Evolutionary conservation across 1,139 yeast species (phyloP), one percentile per base, ranked within the genome.

Genomic region (Suhomyces chickasaworum): DNA sequence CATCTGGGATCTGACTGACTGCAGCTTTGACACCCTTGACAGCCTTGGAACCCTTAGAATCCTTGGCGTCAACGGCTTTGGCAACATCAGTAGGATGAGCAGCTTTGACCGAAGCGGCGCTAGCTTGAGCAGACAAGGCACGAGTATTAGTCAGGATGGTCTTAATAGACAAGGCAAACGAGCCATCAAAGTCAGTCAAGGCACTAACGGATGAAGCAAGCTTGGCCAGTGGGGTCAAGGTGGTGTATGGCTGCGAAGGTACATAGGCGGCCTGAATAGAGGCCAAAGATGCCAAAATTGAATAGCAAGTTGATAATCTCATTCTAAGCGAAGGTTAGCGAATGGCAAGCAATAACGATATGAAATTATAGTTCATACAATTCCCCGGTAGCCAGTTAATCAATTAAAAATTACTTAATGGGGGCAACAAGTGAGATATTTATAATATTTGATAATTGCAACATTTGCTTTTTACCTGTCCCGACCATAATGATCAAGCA

Each of bases 111-210:
- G 45, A 33, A 22, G 42, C 36, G 30, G 44, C 39, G 17, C 47
- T 29, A 10, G 48, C 34, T 8, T 55, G 46, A 42, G 65, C 61
- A 37, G 58, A 52, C 44, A 62, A 52, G 35, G 78, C 61, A 56
- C 55, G 50, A 16, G 51, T 49, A 38, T 50, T 50, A 44, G 52
- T 42, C 40, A 32, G 44, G 27, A 57, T 33, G 9, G 65, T 58
- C 39, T 53, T 55, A 44, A 65, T 56, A 1, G 68, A 62, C 45
- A 65, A 55, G 32, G 67, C 69, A 42, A 64, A 64, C 9, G 69
- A 62, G 15, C 67, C 69, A 44, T 60, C 58, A 46, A 51, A 57
- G 41, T 54, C 48, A 13, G 63, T 51, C 42, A 55, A 44, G 2
- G 68, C 68, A 42, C 61, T 52, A 34, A 52, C 59, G 3, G 56